Percentiles rank a stretch among this genome's conserved stretches.
Evolutionary conservation across 257 asterid species (phyloP).

Genomic region (Paulownia fortunei): DNA sequence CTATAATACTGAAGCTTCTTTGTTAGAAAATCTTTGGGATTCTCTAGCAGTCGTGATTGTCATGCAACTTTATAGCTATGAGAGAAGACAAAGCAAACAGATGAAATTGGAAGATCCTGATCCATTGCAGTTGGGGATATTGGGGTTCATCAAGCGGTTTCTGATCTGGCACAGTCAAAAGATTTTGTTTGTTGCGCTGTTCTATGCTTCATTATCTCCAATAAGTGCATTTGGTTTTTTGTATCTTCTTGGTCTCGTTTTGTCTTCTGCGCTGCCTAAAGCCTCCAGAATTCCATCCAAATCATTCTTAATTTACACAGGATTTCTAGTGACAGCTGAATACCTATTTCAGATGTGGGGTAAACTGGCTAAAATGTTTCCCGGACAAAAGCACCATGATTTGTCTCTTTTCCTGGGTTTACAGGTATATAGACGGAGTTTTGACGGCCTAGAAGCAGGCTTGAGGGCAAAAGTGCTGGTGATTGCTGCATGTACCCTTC

Average conservation of each 20-base stretch:
- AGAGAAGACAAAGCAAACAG: constrained; percentile 90
- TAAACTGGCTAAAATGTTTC: constrained; percentile 82
- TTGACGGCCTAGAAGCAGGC: constrained; percentile 90
- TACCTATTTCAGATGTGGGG: constrained; percentile 99
- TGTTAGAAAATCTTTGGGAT: constrained; percentile 84
- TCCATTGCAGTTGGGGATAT: constrained; percentile 66
- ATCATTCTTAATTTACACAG: constrained; percentile 79
- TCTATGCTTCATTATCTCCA: constrained; percentile 92
- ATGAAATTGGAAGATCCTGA: constrained; percentile 61
- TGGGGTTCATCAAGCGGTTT: constrained; percentile 79
- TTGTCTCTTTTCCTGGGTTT: constrained; percentile 81
- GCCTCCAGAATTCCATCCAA: constrained; percentile 91
- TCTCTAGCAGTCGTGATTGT: constrained; percentile 89
- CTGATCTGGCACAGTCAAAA: constrained; percentile 97
- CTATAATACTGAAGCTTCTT: constrained; percentile 68
- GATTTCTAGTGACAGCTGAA: constrained; percentile 72
- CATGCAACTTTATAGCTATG: constrained; percentile 99
- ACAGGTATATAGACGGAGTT: constrained; percentile 67
- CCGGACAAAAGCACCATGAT: constrained; percentile 79
- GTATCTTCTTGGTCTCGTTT: constrained; percentile 81
- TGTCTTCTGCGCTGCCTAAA: constrained; percentile 76
- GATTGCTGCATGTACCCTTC: constrained; percentile 88
- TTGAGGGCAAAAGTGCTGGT: constrained; percentile 91
- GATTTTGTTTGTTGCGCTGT: constrained; percentile 70
- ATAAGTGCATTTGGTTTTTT: constrained; percentile 84